These are phyloP conservation scores for Phlegmacium glaucopus DNA, from an alignment of 768 basidiomycete genomes.

Conservation along the genomic window DNA sequence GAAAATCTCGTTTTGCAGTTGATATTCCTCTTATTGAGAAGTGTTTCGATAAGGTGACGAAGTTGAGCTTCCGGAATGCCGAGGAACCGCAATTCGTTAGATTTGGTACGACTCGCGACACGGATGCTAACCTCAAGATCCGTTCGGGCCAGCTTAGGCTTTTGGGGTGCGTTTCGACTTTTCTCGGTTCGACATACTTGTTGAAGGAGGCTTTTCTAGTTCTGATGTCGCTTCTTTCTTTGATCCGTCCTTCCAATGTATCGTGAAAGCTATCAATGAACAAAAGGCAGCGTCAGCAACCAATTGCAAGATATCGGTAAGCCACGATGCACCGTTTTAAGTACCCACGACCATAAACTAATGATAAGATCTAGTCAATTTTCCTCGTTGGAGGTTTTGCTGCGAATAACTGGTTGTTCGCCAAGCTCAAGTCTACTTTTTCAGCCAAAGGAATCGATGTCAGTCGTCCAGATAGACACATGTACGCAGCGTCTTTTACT, in stretches of 20 bases:
- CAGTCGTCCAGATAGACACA: slow-evolving; percentile 45
- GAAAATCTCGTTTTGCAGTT: slow-evolving; percentile 32
- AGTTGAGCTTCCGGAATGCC: slow-evolving; percentile 36
- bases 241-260: slow-evolving; percentile 28
- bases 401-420: slow-evolving; percentile 46
- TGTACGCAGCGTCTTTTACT: slow-evolving; percentile 30
- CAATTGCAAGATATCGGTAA: slow-evolving; percentile 31
- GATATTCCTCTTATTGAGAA: slow-evolving; percentile 36
- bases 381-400: slow-evolving; percentile 54
- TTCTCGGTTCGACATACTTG: not conserved
- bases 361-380: slow-evolving; percentile 23
- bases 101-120: slow-evolving; percentile 41
- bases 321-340: not conserved
- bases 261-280: slow-evolving; percentile 22
- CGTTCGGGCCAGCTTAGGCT: slow-evolving; percentile 44
- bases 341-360: not conserved
- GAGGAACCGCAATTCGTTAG: slow-evolving; percentile 40
- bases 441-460: slow-evolving; percentile 31
- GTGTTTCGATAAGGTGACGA: slow-evolving; percentile 46
- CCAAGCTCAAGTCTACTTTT: slow-evolving; percentile 34
- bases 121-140: slow-evolving; percentile 36
- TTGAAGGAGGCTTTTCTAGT: slow-evolving; percentile 10
- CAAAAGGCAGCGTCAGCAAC: slow-evolving; percentile 19
- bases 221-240: slow-evolving; percentile 29
- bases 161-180: slow-evolving; percentile 22